Percentiles rank a stretch among this genome's conserved stretches.
These are phyloP conservation scores for Malassezia japonica DNA, from an alignment of 1,284 basidiomycete genomes.

Conservation along the genomic window DNA sequence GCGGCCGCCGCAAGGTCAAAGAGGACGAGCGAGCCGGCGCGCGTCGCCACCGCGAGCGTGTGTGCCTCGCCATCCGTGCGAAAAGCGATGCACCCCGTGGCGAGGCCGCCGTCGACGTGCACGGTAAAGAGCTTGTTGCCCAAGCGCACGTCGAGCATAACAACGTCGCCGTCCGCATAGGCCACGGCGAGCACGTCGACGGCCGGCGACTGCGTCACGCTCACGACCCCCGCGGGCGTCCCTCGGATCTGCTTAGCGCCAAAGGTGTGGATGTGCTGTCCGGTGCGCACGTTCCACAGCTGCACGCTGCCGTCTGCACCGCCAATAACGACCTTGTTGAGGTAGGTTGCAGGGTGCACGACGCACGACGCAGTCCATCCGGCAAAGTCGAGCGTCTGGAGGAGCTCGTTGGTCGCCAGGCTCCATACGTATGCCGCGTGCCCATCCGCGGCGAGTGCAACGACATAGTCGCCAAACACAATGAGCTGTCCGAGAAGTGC, in stretches of 20 bases:
- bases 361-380: slow-evolving; percentile 70
- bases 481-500: slow-evolving; percentile 26
- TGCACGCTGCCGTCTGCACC: slow-evolving; percentile 73
- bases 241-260: slow-evolving; percentile 20
- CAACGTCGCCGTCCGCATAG: slow-evolving; percentile 74
- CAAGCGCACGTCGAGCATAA: slow-evolving; percentile 76
- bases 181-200: slow-evolving; percentile 90
- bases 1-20: slow-evolving; percentile 39
- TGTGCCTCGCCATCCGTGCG: slow-evolving; percentile 62
- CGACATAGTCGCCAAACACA: slow-evolving; percentile 42
- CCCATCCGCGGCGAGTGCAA: slow-evolving; percentile 61
- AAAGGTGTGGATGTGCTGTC: slow-evolving; percentile 52
- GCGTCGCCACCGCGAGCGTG: slow-evolving; percentile 37
- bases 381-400: slow-evolving; percentile 22
- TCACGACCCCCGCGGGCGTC: slow-evolving; percentile 34
- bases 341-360: slow-evolving; percentile 87
- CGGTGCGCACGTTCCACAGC: slow-evolving; percentile 77
- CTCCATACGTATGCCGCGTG: slow-evolving; percentile 73
- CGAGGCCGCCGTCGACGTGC: slow-evolving; percentile 56
- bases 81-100: slow-evolving; percentile 66
- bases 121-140: slow-evolving; percentile 70
- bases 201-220: slow-evolving; percentile 78
- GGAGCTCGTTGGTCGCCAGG: slow-evolving; percentile 19
- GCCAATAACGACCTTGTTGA: slow-evolving; percentile 87
- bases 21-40: slow-evolving; percentile 37